Evolutionary conservation across 2,329 filamentous ascomycete species (phyloP).

Genomic region (Microascus cirrosus): DNA sequence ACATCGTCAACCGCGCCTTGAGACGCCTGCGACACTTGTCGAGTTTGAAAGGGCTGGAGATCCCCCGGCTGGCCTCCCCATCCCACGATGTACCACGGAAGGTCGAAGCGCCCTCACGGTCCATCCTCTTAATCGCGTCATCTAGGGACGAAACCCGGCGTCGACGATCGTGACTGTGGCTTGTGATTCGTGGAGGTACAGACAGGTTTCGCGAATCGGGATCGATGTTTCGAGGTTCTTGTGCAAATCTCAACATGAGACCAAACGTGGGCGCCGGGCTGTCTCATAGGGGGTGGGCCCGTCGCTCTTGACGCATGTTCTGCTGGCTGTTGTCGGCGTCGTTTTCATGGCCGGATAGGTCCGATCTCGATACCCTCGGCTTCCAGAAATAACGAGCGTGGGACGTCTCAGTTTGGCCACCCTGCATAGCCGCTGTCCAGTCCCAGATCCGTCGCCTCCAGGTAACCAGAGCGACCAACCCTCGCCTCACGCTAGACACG

Average conservation of each 20-base stretch:
- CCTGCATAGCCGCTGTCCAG: not conserved
- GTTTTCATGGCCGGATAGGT: not conserved
- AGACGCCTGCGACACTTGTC: conserved; percentile 3
- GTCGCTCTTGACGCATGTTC: not conserved
- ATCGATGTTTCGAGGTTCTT: not conserved
- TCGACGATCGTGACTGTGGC: not conserved
- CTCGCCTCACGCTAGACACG: not conserved
- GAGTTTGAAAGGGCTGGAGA: not conserved
- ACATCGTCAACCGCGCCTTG: not conserved
- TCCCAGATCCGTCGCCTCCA: not conserved
- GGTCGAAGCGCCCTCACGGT: not conserved
- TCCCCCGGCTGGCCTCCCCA: not conserved
- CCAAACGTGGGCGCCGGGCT: not conserved
- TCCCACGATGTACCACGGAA: not conserved
- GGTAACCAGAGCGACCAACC: not conserved
- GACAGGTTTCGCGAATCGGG: not conserved
- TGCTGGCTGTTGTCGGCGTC: not conserved
- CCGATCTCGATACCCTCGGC: not conserved
- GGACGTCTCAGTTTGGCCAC: not conserved
- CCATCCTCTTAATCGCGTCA: not conserved
- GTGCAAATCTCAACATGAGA: not conserved
- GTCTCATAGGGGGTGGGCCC: not conserved
- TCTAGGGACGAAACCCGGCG: not conserved
- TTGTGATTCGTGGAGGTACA: not conserved
- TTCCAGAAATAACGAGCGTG: not conserved